phyloP scores from a whole-genome alignment of 2,329 filamentous ascomycete genomes.

The Monilinia laxa region DNA sequence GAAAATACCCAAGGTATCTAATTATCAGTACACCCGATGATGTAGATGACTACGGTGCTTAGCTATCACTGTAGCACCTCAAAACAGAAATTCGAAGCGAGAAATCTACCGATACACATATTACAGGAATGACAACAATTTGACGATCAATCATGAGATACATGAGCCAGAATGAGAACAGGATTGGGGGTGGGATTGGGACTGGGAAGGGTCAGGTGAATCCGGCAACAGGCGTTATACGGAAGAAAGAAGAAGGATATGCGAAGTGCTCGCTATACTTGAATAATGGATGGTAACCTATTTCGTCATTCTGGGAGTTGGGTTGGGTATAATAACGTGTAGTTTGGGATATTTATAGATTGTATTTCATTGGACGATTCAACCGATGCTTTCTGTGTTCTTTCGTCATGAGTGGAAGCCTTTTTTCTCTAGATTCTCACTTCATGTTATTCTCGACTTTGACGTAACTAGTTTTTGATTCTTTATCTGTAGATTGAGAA shows the following conservation, averaged over 20 bases:
- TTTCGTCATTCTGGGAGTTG: not conserved
- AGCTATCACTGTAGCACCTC: not conserved
- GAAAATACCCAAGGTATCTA: no score
- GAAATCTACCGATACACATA: not conserved
- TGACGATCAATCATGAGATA: not conserved
- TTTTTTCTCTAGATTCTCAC: not conserved
- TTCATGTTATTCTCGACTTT: not conserved
- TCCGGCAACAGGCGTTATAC: slow-evolving; percentile 1
- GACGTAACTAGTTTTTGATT: not conserved
- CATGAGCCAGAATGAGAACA: not conserved
- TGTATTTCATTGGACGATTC: not conserved
- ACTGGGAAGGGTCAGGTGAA: not conserved
- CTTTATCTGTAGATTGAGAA: not conserved
- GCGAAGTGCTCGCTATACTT: slow-evolving; percentile 40
- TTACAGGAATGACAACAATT: no score
- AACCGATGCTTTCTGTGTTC: not conserved
- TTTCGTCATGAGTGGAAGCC: not conserved
- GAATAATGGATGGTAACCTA: not conserved
- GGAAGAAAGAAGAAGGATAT: slow-evolving; percentile 24
- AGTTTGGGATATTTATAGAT: not conserved
- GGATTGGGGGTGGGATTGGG: not conserved
- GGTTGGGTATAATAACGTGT: not conserved
- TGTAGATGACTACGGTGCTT: slow-evolving; percentile 22
- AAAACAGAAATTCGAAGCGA: no score
- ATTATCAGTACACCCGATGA: not conserved